A percentile compares a stretch with the other conserved stretches of the same genome.
Conservation (phyloP, 2,329 filamentous ascomycete genomes). For the Rachicladosporium sp. region DNA sequence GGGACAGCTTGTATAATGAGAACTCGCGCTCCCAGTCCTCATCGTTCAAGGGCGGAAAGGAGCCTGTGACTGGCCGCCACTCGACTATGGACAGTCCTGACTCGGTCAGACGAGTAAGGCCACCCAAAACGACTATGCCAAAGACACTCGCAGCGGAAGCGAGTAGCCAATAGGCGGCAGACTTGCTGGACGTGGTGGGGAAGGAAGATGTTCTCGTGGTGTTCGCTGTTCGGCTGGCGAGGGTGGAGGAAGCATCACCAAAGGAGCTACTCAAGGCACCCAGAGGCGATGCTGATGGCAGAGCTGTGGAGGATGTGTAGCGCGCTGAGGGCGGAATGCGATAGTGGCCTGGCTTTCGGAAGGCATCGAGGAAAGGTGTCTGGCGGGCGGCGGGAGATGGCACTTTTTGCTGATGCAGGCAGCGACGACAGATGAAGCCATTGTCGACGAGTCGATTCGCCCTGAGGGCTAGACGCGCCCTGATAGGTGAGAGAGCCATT, state of each 20-base stretch:
- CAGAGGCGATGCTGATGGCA: conserved; percentile 17
- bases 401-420: conserved; percentile 19
- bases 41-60: conserved; percentile 64
- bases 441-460: conserved; percentile 9
- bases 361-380: conserved; percentile 24
- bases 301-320: conserved; percentile 7
- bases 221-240: conserved; percentile 1
- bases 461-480: conserved; percentile 3
- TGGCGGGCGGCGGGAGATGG: conserved; percentile 17
- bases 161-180: conserved; percentile 83
- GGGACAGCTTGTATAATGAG: conserved; percentile 78
- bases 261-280: conserved; percentile 21
- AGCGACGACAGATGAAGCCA: conserved; percentile 21
- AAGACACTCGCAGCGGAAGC: conserved; percentile 89
- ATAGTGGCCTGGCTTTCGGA: conserved; percentile 15
- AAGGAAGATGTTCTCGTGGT: conserved; percentile 11
- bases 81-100: conserved; percentile 96
- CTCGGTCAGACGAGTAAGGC: conserved; percentile 85
- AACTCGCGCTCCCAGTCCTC: conserved; percentile 90
- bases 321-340: conserved; percentile 12
- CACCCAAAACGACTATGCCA: conserved; percentile 91
- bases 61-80: conserved; percentile 94
- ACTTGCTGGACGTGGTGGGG: conserved; percentile 46
- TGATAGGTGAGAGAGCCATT: conserved; percentile 3
- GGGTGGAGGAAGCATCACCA: conserved; percentile 3